Conservation (phyloP, 169 alveolate genomes). For the Plasmodium fragile region DNA sequence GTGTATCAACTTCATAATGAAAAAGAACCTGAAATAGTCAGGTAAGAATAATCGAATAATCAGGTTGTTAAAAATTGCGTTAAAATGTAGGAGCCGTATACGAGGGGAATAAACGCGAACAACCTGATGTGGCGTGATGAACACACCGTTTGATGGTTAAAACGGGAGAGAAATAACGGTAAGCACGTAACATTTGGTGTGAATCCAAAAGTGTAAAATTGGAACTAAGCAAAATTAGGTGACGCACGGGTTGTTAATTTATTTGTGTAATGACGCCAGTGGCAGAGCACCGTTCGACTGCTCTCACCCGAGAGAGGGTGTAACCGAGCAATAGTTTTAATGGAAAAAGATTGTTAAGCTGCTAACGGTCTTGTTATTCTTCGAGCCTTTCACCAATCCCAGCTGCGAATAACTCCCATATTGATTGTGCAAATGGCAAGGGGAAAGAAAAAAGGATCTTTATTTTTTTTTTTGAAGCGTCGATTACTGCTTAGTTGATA, state of each 20-base stretch:
- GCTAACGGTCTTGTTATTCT: not conserved
- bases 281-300: not conserved
- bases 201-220: not conserved
- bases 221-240: not conserved
- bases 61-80: not conserved
- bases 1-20: not conserved
- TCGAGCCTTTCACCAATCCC: not conserved
- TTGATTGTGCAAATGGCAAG: not conserved
- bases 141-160: not conserved
- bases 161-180: not conserved
- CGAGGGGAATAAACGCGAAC: not conserved
- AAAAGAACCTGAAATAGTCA: not conserved
- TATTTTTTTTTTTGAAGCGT: not conserved
- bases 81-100: not conserved
- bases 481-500: not conserved
- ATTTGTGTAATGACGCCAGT: not conserved
- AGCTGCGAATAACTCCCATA: not conserved
- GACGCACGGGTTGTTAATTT: not conserved
- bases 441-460: not conserved
- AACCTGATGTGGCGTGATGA: not conserved
- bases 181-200: not conserved
- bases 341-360: not conserved
- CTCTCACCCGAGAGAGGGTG: not conserved
- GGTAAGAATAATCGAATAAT: conserved; percentile 4
- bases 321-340: not conserved